Percentiles rank a stretch among this genome's conserved stretches.
These are phyloP conservation scores for Gymnopilus dilepis DNA, from an alignment of 768 basidiomycete species.

Conservation along the genomic window DNA sequence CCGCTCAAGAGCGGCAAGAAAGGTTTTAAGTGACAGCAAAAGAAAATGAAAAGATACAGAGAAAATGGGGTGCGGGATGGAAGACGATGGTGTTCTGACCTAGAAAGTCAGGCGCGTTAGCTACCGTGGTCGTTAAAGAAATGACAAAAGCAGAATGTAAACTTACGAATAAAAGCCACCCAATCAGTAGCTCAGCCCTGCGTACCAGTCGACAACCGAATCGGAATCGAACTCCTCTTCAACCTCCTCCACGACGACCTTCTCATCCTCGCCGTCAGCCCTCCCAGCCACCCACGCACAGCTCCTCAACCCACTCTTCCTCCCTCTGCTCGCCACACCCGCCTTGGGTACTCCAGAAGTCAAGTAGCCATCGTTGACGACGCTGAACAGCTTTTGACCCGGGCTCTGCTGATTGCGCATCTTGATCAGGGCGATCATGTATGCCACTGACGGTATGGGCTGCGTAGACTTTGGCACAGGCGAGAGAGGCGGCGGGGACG, in stretches of 20 bases:
- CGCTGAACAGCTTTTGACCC: background rate
- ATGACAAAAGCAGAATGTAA: background rate
- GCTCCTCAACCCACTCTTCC: conserved; percentile 17
- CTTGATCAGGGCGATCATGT: conserved; percentile 29
- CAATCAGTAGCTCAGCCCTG: conserved; percentile 13
- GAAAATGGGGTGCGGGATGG: background rate
- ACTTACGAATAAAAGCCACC: too few species aligned
- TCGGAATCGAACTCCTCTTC: conserved; percentile 12
- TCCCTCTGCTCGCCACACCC: background rate
- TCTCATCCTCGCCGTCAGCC: conserved; percentile 6
- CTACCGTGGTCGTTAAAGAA: too few species aligned
- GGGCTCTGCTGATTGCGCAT: conserved; percentile 24
- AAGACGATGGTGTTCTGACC: too few species aligned
- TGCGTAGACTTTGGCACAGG: background rate
- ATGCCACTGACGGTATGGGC: conserved; percentile 19
- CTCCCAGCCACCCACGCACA: conserved; percentile 16
- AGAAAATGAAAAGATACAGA: background rate
- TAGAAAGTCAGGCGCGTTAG: too few species aligned
- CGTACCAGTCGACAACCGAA: conserved; percentile 16
- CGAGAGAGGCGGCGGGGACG: conserved; percentile 24
- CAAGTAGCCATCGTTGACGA: conserved; percentile 2
- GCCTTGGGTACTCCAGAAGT: background rate
- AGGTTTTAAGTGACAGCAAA: background rate
- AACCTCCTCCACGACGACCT: conserved; percentile 5
- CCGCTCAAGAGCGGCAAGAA: background rate